Evolutionary conservation across 306 rosid species (phyloP), one percentile per base, ranked within the genome.

Genomic region (Cucumis cinereus): DNA sequence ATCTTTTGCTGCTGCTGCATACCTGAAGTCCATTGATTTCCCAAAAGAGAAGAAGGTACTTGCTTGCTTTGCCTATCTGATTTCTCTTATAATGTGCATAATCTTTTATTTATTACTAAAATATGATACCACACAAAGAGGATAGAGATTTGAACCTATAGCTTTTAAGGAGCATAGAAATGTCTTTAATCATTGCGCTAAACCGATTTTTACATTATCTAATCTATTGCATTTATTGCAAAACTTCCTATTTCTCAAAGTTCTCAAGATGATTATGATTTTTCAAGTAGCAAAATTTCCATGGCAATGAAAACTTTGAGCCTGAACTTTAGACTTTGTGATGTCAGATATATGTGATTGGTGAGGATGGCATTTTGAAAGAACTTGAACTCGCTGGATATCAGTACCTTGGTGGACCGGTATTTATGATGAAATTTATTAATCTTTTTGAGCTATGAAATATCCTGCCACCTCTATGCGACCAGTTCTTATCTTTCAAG

Each of bases 361-460:
- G 99, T 54, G 99, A 94, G 86, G 99, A 94, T 19, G 99, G 99
- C 50, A 92, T 94, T 85, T 84, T 92, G 91, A 94, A 94, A 85
- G 99, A 92, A 88, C 98, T 94, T 74, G 96, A 94, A 82, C 97
- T 92, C 59, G 99, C 99, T 75, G 99, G 99, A 85, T 87, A 79
- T 88, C 91, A 88, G 73, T 90, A 92, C 81, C 87, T 94, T 81
- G 99, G 99, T 80, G 99, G 99, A 45, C 99, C 98, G 10, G 99
- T 94, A 89, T 69, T 89, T 84, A 58, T 54, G 59, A 41, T 77
- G 40, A 35, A 57, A 57, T 61, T 61, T 61, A 28, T 24, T 49
- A 14, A 47, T 23, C 1, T 24, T 24, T 58, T 47, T 24, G 40
- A 13, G 35, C 35, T 47, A 8, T 70, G 38, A 23, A 45, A 14